Percentiles rank a stretch among this genome's conserved stretches.
phyloP scores from a whole-genome alignment of 2,329 filamentous ascomycete species.

The Calonectria leucothoes region DNA sequence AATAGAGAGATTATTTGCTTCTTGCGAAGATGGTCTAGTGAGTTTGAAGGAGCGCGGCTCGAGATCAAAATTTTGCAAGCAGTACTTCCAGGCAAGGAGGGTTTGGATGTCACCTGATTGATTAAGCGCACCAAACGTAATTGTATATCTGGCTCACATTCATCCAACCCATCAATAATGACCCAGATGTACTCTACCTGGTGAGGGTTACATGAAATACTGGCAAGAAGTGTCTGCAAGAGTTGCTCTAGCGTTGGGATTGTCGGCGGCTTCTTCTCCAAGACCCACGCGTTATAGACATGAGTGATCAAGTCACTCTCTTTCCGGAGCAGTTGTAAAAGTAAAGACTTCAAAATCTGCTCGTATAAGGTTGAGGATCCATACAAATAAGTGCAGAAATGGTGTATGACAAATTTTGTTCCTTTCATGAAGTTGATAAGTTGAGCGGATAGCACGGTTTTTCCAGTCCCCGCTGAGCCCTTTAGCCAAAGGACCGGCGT shows the following conservation, averaged over 20 bases:
- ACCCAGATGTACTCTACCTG: slow-evolving; percentile 18
- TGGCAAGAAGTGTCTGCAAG: slow-evolving; percentile 1
- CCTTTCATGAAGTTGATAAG: slow-evolving; percentile 27
- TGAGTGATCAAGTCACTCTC: slow-evolving; percentile 23
- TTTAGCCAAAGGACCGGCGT: slow-evolving; percentile 21
- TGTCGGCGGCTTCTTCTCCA: slow-evolving; percentile 23
- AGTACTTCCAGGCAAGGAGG: background rate
- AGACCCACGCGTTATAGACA: slow-evolving; percentile 15
- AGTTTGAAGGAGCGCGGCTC: background rate
- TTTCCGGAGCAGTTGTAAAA: slow-evolving; percentile 18
- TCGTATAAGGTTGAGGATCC: slow-evolving; percentile 16
- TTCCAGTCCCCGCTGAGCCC: slow-evolving; percentile 23
- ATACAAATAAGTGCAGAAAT: slow-evolving; percentile 27
- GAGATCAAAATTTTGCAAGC: slow-evolving; percentile 25
- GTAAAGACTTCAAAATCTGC: slow-evolving; percentile 16
- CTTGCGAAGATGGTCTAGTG: background rate
- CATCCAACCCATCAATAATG: slow-evolving; percentile 26
- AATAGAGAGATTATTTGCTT: slow-evolving; percentile 12
- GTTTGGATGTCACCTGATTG: slow-evolving; percentile 7
- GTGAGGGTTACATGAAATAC: background rate
- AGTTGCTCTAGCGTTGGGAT: slow-evolving; percentile 6
- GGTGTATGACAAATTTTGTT: background rate
- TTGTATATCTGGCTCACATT: slow-evolving; percentile 25
- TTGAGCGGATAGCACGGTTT: slow-evolving; percentile 28
- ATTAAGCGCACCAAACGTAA: slow-evolving; percentile 5